phyloP scores from a whole-genome alignment of 768 basidiomycete genomes.

The Cystobasidium ongulense region DNA sequence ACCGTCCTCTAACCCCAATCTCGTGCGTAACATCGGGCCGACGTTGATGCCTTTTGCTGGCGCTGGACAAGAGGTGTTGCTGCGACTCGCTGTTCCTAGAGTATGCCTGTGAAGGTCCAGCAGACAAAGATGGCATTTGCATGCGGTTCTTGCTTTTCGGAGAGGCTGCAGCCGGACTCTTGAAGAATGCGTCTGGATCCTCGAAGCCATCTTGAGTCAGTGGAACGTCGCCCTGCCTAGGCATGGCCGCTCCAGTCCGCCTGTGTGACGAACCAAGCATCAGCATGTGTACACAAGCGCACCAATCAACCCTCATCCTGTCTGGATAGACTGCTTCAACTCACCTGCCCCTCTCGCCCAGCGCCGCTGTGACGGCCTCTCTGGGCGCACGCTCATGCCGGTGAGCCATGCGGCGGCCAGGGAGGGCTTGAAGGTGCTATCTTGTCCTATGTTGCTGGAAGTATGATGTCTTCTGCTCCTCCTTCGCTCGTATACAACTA shows the following conservation, averaged over 20 bases:
- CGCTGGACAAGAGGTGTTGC: neutral
- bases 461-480: too few relatives aligned
- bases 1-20: slow-evolving; percentile 23
- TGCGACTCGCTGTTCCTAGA: neutral
- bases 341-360: neutral
- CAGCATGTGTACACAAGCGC: neutral
- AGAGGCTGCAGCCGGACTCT: slow-evolving; percentile 35
- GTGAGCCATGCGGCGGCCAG: slow-evolving; percentile 1
- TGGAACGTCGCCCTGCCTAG: slow-evolving; percentile 15
- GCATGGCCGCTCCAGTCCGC: slow-evolving; percentile 22
- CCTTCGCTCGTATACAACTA: too few relatives aligned
- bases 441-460: neutral
- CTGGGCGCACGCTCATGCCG: neutral
- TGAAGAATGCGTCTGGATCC: slow-evolving; percentile 45
- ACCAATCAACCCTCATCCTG: too few relatives aligned
- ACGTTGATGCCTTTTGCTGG: neutral
- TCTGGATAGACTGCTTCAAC: too few relatives aligned
- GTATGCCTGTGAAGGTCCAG: neutral
- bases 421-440: neutral
- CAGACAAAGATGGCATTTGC: neutral
- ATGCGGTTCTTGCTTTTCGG: slow-evolving; percentile 15
- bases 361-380: slow-evolving; percentile 59
- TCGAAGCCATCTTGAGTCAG: slow-evolving; percentile 44
- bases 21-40: slow-evolving; percentile 29
- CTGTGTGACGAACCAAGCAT: neutral